A percentile compares a stretch with the other conserved stretches of the same genome.
Evolutionary conservation across 805 yeast species (phyloP).

Genomic region (Zygosaccharomyces bisporus): DNA sequence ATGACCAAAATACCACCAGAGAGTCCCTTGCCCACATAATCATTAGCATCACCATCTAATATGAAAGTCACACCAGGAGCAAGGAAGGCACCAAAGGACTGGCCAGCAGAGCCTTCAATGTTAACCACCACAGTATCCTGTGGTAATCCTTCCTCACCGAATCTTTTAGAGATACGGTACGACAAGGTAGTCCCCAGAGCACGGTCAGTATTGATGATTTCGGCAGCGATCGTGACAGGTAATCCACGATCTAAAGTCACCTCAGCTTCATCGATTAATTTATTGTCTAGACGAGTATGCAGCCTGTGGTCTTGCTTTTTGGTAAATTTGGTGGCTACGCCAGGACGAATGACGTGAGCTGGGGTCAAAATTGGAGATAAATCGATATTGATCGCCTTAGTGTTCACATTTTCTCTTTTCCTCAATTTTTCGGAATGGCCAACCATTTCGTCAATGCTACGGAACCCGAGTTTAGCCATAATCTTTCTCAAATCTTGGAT

Average conservation of each 20-base stretch:
- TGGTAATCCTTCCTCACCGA: slow-evolving; percentile 91
- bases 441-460: slow-evolving; percentile 96
- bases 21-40: slow-evolving; percentile 95
- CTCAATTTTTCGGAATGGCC: slow-evolving; percentile 90
- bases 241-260: slow-evolving; percentile 92
- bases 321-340: slow-evolving; percentile 89
- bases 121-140: slow-evolving; percentile 95
- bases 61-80: slow-evolving; percentile 95
- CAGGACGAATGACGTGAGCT: slow-evolving; percentile 93
- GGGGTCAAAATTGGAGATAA: slow-evolving; percentile 93
- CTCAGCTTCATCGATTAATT: slow-evolving; percentile 93
- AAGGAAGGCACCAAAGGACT: slow-evolving; percentile 95
- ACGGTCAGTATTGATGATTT: slow-evolving; percentile 93
- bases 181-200: slow-evolving; percentile 93
- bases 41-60: slow-evolving; percentile 96
- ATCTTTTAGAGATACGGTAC: slow-evolving; percentile 86
- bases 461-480: slow-evolving; percentile 94
- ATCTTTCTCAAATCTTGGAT: slow-evolving; percentile 86
- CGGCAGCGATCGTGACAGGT: slow-evolving; percentile 90
- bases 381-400: slow-evolving; percentile 89
- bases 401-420: slow-evolving; percentile 82
- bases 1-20: slow-evolving; percentile 93
- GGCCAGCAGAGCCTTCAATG: slow-evolving; percentile 92
- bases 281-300: slow-evolving; percentile 91
- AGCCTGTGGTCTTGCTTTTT: slow-evolving; percentile 92